These are phyloP conservation scores for Mortierella sp. DNA, from an alignment of 371 early-diverging fungal species.

Conservation along the genomic window DNA sequence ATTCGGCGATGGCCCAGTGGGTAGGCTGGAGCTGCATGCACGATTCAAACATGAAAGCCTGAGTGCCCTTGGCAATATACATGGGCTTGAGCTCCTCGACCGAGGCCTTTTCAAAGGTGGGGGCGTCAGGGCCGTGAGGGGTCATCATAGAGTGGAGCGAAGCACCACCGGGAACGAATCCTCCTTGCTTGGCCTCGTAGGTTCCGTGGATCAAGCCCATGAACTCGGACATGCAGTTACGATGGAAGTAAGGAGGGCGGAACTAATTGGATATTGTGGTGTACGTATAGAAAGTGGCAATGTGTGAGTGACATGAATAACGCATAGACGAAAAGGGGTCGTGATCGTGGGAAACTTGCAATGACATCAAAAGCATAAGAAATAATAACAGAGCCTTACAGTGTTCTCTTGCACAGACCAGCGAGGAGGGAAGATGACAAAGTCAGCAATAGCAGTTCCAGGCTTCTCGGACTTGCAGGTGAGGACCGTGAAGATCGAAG, in stretches of 20 bases:
- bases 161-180: slow-evolving; percentile 95
- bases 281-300: not conserved
- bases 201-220: slow-evolving; percentile 95
- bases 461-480: slow-evolving; percentile 92
- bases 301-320: not conserved
- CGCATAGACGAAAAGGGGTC: not conserved
- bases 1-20: slow-evolving; percentile 86
- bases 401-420: slow-evolving; percentile 95
- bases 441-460: slow-evolving; percentile 94
- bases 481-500: slow-evolving; percentile 96
- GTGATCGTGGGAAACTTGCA: slow-evolving; percentile 2
- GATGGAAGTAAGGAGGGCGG: slow-evolving; percentile 97
- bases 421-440: slow-evolving; percentile 98
- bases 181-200: slow-evolving; percentile 95
- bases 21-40: slow-evolving; percentile 85
- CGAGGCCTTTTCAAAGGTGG: slow-evolving; percentile 84
- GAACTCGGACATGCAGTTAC: slow-evolving; percentile 97
- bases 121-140: slow-evolving; percentile 95
- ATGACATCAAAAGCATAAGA: not conserved
- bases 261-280: slow-evolving; percentile 62
- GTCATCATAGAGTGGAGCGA: slow-evolving; percentile 91
- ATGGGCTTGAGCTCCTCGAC: slow-evolving; percentile 82
- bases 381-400: slow-evolving; percentile 51
- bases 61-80: slow-evolving; percentile 85
- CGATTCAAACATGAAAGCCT: slow-evolving; percentile 98